Evolutionary conservation across 129 eudicot genomes (phyloP).

Genomic region (Centaurea solstitialis): DNA sequence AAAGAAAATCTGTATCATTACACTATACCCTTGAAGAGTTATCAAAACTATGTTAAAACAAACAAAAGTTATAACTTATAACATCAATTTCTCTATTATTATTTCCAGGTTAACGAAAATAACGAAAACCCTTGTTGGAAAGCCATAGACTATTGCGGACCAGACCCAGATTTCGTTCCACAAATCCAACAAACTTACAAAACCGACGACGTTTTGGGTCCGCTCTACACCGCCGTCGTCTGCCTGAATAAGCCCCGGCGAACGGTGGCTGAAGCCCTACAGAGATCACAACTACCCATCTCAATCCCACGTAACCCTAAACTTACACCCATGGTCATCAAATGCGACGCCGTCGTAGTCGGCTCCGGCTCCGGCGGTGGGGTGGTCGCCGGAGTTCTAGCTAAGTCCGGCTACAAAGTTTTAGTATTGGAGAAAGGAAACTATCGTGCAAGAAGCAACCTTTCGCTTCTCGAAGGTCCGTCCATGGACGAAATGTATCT

Average conservation of each 20-base stretch:
- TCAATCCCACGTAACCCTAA: constrained; percentile 22
- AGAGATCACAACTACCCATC: constrained; percentile 38
- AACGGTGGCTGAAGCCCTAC: constrained; percentile 31
- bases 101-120: constrained; percentile 61
- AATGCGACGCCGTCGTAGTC: constrained; percentile 71
- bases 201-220: constrained; percentile 38
- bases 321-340: constrained; percentile 37
- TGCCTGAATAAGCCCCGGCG: constrained; percentile 36
- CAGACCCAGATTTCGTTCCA: constrained; percentile 50
- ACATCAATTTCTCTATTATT: neutral
- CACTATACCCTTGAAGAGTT: no score
- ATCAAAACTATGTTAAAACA: no score
- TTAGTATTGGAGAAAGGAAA: constrained; percentile 75
- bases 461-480: constrained; percentile 69
- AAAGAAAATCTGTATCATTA: no score
- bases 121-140: constrained; percentile 65
- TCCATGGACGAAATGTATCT: constrained; percentile 75
- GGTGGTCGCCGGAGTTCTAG: constrained; percentile 67
- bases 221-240: constrained; percentile 55
- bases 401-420: constrained; percentile 73
- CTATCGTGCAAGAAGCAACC: constrained; percentile 53
- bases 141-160: constrained; percentile 72
- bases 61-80: neutral
- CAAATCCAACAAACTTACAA: neutral
- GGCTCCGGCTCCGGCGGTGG: constrained; percentile 91